These are phyloP conservation scores for Juglanconis oblonga DNA, from an alignment of 2,329 filamentous ascomycete species.

Conservation along the genomic window DNA sequence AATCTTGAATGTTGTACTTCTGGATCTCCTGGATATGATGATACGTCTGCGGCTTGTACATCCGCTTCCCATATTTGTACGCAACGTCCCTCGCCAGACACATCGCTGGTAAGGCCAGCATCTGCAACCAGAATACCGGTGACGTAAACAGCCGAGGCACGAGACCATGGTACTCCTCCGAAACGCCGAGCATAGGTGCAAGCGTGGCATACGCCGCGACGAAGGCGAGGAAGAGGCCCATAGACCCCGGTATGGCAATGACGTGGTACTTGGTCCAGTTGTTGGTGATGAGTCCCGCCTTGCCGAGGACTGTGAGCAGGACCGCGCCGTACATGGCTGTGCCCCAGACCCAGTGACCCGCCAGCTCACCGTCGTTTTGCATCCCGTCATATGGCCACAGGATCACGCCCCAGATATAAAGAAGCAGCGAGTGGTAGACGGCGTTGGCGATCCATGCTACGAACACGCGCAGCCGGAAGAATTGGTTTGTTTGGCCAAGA, in stretches of 20 bases:
- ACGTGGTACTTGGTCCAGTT: conserved; percentile 99
- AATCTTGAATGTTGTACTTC: conserved; percentile 99
- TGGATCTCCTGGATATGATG: conserved; percentile 99
- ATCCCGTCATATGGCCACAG: conserved; percentile 82
- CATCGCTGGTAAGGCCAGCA: conserved; percentile 72
- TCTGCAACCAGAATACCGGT: conserved; percentile 89
- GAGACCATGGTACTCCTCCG: conserved; percentile 79
- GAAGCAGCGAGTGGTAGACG: conserved; percentile 88
- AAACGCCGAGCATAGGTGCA: conserved; percentile 78
- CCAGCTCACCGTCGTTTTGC: conserved; percentile 73
- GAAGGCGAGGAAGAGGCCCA: conserved; percentile 88
- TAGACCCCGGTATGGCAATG: conserved; percentile 89
- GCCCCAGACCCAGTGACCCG: conserved; percentile 98
- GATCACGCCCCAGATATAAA: conserved; percentile 81
- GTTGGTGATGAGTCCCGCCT: conserved; percentile 90
- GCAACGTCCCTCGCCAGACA: conserved; percentile 86
- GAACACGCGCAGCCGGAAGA: conserved; percentile 92
- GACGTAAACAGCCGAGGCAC: conserved; percentile 77
- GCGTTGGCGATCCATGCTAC: conserved; percentile 90
- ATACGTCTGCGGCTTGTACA: conserved; percentile 95
- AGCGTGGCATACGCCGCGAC: conserved; percentile 83
- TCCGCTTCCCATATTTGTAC: conserved; percentile 97
- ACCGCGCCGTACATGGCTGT: conserved; percentile 91
- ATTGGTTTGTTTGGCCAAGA: conserved; percentile 86
- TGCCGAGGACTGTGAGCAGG: conserved; percentile 89